phyloP scores from a whole-genome alignment of 1,284 basidiomycete genomes.

The Marasmius fiardii region DNA sequence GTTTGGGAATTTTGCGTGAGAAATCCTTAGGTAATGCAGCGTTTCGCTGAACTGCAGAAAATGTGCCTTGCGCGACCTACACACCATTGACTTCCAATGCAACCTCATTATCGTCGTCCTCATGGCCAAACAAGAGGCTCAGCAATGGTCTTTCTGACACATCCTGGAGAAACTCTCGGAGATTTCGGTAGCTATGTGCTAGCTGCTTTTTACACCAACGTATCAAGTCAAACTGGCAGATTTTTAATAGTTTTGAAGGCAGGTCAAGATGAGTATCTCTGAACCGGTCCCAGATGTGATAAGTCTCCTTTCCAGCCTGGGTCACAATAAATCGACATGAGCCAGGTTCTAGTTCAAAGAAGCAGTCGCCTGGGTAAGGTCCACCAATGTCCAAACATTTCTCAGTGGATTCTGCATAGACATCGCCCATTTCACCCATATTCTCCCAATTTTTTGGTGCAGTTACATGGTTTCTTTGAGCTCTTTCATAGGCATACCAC shows the following conservation, averaged over 20 bases:
- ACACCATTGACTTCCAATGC: not conserved
- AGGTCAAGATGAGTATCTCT: not conserved
- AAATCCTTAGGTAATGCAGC: slow-evolving; percentile 16
- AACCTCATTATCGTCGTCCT: not conserved
- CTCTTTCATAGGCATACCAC: not conserved
- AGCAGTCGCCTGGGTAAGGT: not conserved
- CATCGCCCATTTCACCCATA: not conserved
- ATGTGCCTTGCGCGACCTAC: too few species aligned
- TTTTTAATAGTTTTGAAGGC: not conserved
- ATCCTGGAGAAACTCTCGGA: not conserved
- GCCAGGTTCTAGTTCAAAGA: too few species aligned
- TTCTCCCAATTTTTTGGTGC: not conserved
- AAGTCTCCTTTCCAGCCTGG: not conserved
- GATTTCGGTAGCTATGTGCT: not conserved
- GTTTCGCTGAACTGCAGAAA: slow-evolving; percentile 4
- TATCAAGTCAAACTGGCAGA: not conserved
- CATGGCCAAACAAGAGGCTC: not conserved
- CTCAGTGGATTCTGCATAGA: not conserved
- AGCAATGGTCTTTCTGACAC: not conserved
- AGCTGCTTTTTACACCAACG: not conserved
- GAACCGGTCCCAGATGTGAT: not conserved
- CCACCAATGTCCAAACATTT: not conserved
- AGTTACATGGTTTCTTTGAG: not conserved
- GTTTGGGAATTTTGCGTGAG: slow-evolving; percentile 20
- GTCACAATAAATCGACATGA: not conserved